Conservation (phyloP, 2,329 filamentous ascomycete species). For the Fusarium duplospermum region DNA sequence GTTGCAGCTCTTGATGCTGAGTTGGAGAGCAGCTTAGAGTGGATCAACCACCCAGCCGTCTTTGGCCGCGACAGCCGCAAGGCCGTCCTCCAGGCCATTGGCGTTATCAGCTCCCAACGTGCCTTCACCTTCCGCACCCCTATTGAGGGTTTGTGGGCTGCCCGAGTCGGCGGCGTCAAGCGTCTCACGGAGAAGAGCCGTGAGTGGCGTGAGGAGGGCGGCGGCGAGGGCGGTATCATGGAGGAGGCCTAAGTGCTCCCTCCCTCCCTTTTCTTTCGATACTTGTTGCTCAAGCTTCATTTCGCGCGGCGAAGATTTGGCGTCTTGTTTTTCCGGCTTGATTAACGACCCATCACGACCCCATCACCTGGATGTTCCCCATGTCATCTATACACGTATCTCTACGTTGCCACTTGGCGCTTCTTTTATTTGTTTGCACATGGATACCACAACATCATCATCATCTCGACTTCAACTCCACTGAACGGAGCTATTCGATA, state of each 20-base stretch:
- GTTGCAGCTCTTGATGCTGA: slow-evolving; percentile 91
- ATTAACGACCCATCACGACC: slow-evolving; percentile 44
- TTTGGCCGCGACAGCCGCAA: slow-evolving; percentile 95
- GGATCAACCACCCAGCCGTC: slow-evolving; percentile 96
- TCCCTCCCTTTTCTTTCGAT: slow-evolving; percentile 9
- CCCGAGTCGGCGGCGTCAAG: slow-evolving; percentile 83
- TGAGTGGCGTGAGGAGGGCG: slow-evolving; percentile 90
- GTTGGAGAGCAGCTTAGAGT: slow-evolving; percentile 89
- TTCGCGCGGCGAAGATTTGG: slow-evolving; percentile 33
- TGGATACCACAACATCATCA: slow-evolving; percentile 30
- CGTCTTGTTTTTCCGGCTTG: slow-evolving; percentile 35
- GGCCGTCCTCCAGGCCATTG: slow-evolving; percentile 94
- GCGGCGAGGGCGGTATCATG: slow-evolving; percentile 75
- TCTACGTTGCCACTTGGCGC: slow-evolving; percentile 16
- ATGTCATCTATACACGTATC: slow-evolving; percentile 34
- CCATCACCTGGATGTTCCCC: slow-evolving; percentile 36
- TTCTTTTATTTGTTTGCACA: slow-evolving; percentile 36
- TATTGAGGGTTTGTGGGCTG: slow-evolving; percentile 90
- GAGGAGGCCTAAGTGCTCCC: slow-evolving; percentile 62
- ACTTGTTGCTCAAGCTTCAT: slow-evolving; percentile 27
- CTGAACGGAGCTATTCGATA: slow-evolving; percentile 37
- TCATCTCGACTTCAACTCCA: slow-evolving; percentile 14
- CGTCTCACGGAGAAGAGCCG: slow-evolving; percentile 84
- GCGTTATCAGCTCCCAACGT: slow-evolving; percentile 93
- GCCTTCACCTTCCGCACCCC: slow-evolving; percentile 93